Percentiles rank a stretch among this genome's conserved stretches.
phyloP scores from a whole-genome alignment of 805 yeast species.

The Lachancea sp. region DNA sequence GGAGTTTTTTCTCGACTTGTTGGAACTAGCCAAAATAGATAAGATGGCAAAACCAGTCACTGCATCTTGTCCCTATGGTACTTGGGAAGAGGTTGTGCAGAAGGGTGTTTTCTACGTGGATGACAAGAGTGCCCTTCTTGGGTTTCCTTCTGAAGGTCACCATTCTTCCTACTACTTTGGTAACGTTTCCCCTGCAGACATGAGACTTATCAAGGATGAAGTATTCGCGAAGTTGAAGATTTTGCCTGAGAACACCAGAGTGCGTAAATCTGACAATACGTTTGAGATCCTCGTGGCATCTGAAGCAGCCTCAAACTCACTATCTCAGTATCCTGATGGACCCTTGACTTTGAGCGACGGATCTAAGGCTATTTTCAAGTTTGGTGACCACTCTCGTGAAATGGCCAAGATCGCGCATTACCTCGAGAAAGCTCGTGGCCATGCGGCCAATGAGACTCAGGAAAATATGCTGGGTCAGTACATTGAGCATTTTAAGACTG shows the following conservation, averaged over 20 bases:
- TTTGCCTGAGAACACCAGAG: constrained; percentile 66
- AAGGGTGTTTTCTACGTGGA: constrained; percentile 45
- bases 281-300: constrained; percentile 68
- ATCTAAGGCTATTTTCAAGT: constrained; percentile 44
- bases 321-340: constrained; percentile 46
- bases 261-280: constrained; percentile 46
- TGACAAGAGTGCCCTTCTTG: constrained; percentile 50
- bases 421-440: constrained; percentile 49
- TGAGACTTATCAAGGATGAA: constrained; percentile 52
- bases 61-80: constrained; percentile 11
- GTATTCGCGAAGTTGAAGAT: constrained; percentile 32
- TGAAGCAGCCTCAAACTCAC: constrained; percentile 40
- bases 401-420: constrained; percentile 52
- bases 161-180: constrained; percentile 66
- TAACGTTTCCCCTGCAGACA: constrained; percentile 50
- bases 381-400: constrained; percentile 73
- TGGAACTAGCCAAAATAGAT: constrained; percentile 32
- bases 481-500: constrained; percentile 65
- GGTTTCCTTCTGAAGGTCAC: constrained; percentile 75
- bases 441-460: constrained; percentile 72
- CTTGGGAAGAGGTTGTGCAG: constrained; percentile 35
- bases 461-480: constrained; percentile 58
- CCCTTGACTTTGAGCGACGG: constrained; percentile 37
- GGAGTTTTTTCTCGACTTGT: constrained; percentile 39
- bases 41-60: constrained; percentile 33